Conservation (phyloP, 1,139 yeast genomes). For the Insectozyma bohioensis region DNA sequence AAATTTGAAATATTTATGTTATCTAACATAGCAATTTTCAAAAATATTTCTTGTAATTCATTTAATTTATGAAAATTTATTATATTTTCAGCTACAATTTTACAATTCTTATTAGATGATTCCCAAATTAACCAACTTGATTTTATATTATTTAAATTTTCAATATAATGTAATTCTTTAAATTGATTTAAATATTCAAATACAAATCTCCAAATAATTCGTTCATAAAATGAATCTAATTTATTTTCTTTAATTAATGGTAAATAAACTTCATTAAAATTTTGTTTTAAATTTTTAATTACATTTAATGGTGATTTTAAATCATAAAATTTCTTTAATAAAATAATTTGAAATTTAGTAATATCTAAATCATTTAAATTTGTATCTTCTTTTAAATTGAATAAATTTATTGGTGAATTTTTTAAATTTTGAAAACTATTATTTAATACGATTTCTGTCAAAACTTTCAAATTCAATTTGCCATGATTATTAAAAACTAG, state of each 20-base stretch:
- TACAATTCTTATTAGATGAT: constrained; percentile 22
- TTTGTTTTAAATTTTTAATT: constrained; percentile 29
- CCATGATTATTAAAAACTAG: constrained; percentile 28
- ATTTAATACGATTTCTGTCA: constrained; percentile 32
- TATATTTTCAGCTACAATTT: constrained; percentile 19
- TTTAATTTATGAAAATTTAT: constrained; percentile 18
- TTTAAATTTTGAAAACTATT: constrained; percentile 22
- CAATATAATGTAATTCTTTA: constrained; percentile 27
- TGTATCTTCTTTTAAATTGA: neutral
- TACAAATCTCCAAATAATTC: constrained; percentile 44
- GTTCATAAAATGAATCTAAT: constrained; percentile 39
- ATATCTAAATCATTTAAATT: constrained; percentile 15
- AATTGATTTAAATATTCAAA: constrained; percentile 32
- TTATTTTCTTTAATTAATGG: constrained; percentile 25
- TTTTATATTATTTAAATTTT: constrained; percentile 21
- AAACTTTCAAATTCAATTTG: constrained; percentile 23
- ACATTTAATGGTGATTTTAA: constrained; percentile 32
- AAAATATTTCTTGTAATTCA: constrained; percentile 27
- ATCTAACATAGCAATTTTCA: constrained; percentile 17
- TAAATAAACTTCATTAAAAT: constrained; percentile 25
- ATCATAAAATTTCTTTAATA: constrained; percentile 38
- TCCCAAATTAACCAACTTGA: constrained; percentile 46
- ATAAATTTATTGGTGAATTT: constrained; percentile 20
- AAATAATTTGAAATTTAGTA: constrained; percentile 24
- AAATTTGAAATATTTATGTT: constrained; percentile 13